Evolutionary conservation across 768 basidiomycete species (phyloP), one percentile per base, ranked within the genome.

Genomic region (Heimioporus sp.): DNA sequence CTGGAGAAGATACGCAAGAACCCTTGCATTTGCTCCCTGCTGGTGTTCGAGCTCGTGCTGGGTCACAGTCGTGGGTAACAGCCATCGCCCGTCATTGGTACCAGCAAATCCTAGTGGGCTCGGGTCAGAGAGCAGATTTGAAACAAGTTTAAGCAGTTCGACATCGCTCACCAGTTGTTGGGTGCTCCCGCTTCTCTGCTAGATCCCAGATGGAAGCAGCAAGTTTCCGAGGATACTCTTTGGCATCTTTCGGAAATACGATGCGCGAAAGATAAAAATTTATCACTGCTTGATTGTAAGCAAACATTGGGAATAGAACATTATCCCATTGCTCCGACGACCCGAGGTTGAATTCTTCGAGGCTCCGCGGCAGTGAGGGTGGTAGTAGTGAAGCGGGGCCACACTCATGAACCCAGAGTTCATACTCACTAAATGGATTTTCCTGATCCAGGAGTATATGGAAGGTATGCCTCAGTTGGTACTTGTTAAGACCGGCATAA

Each of bases 31-130:
- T 2, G 54, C 46, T 13, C 46, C 46, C 4, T 30, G 46, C 2
- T 55, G 54, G 24, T 54, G 54, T 32, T 63, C 60, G 0, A 71
- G 71, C 47, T 78, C 74, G 11, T 24, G 41, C 12, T 64, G 62
- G 4, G 32, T 40, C 13, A 60, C 63, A 19, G 52, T 53, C 0
- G 46, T 19, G 2, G 63, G 64, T 15, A 64, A 37, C 5, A 64
- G 36, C 43, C 55, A 63, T n/a, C 64, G 67, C 20, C 73, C 72
- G 51, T 82, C 81, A 46, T 82, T 82, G 1, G 81, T 82, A 10
- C 80, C 81, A 43, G 79, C 81, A 54, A 82, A 82, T 0, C 63
- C 56, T 28, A 28, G 5, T 28, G 24, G 24, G 24, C 3, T 28
- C 24, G 7, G 24, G 21, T 24, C 21, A 24, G 21, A 24, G 21